A percentile compares a stretch with the other conserved stretches of the same genome.
Evolutionary conservation across 306 rosid genomes (phyloP).

Genomic region (Quillaja saponaria): DNA sequence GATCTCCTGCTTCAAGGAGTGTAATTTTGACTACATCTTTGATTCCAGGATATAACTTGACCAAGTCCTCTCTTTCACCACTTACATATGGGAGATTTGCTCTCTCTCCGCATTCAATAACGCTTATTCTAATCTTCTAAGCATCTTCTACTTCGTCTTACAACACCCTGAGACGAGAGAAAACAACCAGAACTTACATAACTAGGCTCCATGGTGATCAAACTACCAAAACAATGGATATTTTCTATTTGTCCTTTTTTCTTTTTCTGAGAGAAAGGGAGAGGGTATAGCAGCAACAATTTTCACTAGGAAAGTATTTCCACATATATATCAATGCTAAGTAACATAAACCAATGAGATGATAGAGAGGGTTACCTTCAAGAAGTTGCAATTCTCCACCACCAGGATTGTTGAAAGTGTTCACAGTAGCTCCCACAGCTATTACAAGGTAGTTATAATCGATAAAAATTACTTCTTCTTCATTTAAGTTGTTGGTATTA

Average conservation of each 20-base stretch:
- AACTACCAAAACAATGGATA: constrained; percentile 10
- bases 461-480: constrained; percentile 64
- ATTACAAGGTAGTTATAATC: constrained; percentile 82
- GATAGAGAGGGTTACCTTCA: constrained; percentile 58
- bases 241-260: no score
- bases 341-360: background rate
- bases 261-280: no score
- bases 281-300: no score
- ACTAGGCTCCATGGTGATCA: background rate
- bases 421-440: constrained; percentile 83
- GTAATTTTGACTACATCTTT: constrained; percentile 79
- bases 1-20: constrained; percentile 87
- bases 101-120: constrained; percentile 89
- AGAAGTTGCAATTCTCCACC: constrained; percentile 83
- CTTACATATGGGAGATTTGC: constrained; percentile 75
- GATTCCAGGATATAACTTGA: constrained; percentile 68
- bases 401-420: constrained; percentile 98
- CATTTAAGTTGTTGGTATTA: constrained; percentile 50
- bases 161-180: constrained; percentile 18
- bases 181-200: constrained; percentile 8
- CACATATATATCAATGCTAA: background rate
- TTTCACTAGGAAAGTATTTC: no score
- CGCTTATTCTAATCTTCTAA: constrained; percentile 84
- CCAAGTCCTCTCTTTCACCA: constrained; percentile 84
- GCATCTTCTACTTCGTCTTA: constrained; percentile 99